Base-by-base conservation (phyloP, 352 stramenopile genomes). In the Phytophthora pseudosyringae region DNA sequence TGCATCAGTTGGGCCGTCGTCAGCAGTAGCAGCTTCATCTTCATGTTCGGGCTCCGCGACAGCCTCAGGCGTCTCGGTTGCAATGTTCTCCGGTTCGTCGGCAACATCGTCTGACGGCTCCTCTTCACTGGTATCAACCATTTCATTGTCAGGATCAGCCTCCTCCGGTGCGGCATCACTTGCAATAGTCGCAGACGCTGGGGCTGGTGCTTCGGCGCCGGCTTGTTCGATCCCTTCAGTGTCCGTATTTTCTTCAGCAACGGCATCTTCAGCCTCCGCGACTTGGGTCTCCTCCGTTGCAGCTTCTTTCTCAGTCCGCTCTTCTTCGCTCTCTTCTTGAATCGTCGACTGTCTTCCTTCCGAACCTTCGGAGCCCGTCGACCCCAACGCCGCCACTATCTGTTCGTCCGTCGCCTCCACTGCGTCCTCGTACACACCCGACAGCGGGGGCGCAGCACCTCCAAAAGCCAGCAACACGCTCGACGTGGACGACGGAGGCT, bases 341-440 rank as follows among this genome's bases (percentile, higher is more conserved):
- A 72, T 69, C 2, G 40, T 52, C 1, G 39, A 49, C 13, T 69
- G 59, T 25, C 39, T 58, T 54, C 18, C 49, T 38, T 28, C 38
- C 13, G 33, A 54, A n/a, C 48, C 26, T 11, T 64, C 28, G 5
- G 62, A 60, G 6, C 39, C 45, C 7, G 45, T 69, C 3, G 63
- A 67, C 38, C 31, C 43, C 33, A 69, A 28, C 4, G 59, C 65
- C 3, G 59, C 64, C 5, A 48, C 40, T 9, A 73, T 15, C 25
- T 71, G 55, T 15, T 73, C 52, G 6, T 58, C 46, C 12, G 68
- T 68, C 0, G 63, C 63, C 57, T 76, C 68, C 44, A 76, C n/a
- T 11, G 64, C 64, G 35, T 76, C 68, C 13, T 69, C 57, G 40
- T 69, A 76, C 13, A 61, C 58, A 4, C 65, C 44, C 6, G 63